A percentile compares a stretch with the other conserved stretches of the same genome.
Conservation (phyloP, 169 alveolate genomes). For the Neospora caninum region DNA sequence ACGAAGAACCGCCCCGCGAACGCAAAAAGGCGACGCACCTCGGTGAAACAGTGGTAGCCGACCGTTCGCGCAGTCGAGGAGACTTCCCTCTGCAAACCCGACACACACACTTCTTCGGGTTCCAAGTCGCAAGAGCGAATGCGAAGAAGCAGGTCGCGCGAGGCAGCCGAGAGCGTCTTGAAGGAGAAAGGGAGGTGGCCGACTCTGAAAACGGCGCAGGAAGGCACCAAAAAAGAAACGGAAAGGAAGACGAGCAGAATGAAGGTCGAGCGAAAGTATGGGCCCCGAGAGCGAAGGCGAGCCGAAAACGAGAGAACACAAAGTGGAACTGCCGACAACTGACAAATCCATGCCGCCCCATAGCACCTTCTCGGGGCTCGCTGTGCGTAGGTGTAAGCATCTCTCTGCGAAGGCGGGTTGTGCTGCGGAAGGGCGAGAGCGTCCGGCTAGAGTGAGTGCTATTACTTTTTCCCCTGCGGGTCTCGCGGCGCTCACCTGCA, state of each 20-base stretch:
- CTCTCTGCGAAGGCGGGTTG: no score
- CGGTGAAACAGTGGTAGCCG: constrained; percentile 30
- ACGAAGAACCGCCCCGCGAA: neutral
- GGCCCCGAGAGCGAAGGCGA: no score
- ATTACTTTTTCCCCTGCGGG: no score
- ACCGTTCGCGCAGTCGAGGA: neutral
- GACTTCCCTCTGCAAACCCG: constrained; percentile 21
- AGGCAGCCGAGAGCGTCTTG: neutral
- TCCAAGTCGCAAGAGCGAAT: neutral
- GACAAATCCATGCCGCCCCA: no score
- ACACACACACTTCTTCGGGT: neutral
- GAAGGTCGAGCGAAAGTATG: no score
- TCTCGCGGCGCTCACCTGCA: neutral
- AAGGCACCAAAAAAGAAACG: neutral
- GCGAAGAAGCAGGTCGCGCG: constrained; percentile 25
- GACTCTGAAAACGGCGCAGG: neutral
- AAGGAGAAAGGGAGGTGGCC: constrained; percentile 30
- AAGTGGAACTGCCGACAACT: no score
- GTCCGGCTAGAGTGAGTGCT: no score
- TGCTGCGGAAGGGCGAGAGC: no score
- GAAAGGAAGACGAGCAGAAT: no score
- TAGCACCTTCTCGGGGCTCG: no score
- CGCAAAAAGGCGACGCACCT: neutral
- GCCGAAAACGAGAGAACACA: no score
- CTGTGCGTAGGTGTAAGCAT: no score